phyloP scores from a whole-genome alignment of 179 eudicot species.

The Silene noctiflora region DNA sequence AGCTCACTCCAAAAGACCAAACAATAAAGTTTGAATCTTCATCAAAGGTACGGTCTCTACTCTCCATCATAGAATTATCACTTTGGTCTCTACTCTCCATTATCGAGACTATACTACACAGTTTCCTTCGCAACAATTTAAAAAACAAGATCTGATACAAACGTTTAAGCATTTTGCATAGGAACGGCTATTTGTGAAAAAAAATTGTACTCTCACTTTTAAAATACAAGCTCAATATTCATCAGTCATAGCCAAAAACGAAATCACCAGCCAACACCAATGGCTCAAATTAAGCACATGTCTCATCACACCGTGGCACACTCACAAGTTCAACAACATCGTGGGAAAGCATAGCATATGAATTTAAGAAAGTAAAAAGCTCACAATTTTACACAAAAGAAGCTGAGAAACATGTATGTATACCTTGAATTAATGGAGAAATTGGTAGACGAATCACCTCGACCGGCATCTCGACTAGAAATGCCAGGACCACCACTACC shows the following conservation, averaged over 20 bases:
- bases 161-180: neutral
- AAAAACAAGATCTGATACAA: neutral
- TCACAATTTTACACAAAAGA: neutral
- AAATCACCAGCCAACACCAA: neutral
- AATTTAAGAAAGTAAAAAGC: neutral
- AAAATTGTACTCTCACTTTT: neutral
- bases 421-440: constrained; percentile 76
- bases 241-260: neutral
- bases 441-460: constrained; percentile 63
- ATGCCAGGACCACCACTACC: constrained; percentile 11
- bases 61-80: neutral
- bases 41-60: neutral
- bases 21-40: neutral
- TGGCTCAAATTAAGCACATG: neutral
- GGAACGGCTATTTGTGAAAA: neutral
- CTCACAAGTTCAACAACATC: neutral
- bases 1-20: neutral
- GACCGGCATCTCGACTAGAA: constrained; percentile 50
- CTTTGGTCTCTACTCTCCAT: neutral
- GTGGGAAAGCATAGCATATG: neutral
- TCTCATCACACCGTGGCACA: neutral
- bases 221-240: constrained; percentile 3
- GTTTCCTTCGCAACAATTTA: neutral
- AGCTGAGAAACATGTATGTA: neutral
- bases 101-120: neutral